These are phyloP conservation scores for Cyclotella atomus DNA, from an alignment of 108 stramenopile genomes.

Conservation along the genomic window DNA sequence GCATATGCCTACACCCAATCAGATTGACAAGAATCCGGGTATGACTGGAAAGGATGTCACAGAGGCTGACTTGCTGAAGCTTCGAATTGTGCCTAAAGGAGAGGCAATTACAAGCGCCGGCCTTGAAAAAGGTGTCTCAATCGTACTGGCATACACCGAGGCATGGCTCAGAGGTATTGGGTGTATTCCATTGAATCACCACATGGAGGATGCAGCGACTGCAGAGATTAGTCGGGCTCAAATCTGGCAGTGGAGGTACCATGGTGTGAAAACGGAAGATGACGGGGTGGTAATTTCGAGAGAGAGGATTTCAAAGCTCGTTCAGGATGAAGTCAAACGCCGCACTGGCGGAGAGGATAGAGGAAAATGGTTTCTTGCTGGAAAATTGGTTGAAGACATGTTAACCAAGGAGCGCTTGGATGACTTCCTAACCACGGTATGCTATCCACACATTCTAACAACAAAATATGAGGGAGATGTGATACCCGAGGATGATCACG, in stretches of 20 bases:
- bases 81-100: slow-evolving; percentile 65
- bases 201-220: slow-evolving; percentile 97
- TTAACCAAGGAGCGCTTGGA: slow-evolving; percentile 77
- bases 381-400: slow-evolving; percentile 84
- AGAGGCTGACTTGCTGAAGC: slow-evolving; percentile 68
- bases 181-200: slow-evolving; percentile 90
- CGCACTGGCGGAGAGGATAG: slow-evolving; percentile 45
- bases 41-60: slow-evolving; percentile 59
- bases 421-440: slow-evolving; percentile 86
- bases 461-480: slow-evolving; percentile 64
- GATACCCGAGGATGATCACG: slow-evolving; percentile 54
- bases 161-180: slow-evolving; percentile 94
- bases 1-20: slow-evolving; percentile 89
- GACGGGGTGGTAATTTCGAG: slow-evolving; percentile 67
- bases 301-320: slow-evolving; percentile 63
- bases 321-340: slow-evolving; percentile 65
- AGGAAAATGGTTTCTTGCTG: slow-evolving; percentile 83
- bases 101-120: slow-evolving; percentile 79
- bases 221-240: slow-evolving; percentile 95
- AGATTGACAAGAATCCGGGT: slow-evolving; percentile 72
- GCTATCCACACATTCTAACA: slow-evolving; percentile 85
- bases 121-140: slow-evolving; percentile 77
- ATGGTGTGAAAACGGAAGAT: slow-evolving; percentile 77
- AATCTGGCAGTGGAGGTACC: slow-evolving; percentile 88
- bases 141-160: slow-evolving; percentile 91